These are phyloP conservation scores for Aphanoascus verrucosus DNA, from an alignment of 2,329 filamentous ascomycete genomes.

Conservation along the genomic window DNA sequence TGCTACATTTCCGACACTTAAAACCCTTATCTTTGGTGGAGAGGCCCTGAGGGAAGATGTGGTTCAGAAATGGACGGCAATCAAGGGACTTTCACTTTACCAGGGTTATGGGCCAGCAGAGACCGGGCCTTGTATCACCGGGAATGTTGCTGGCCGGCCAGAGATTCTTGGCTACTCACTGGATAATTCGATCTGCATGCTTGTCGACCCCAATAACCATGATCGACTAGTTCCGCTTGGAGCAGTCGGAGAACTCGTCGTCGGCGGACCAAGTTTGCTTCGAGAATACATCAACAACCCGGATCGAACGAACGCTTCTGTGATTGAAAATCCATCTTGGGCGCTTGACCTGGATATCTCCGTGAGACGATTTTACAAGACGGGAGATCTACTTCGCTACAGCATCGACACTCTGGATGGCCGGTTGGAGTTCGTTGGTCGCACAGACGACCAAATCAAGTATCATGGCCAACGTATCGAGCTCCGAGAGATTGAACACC, in stretches of 20 bases:
- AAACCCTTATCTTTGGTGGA: conserved; percentile 26
- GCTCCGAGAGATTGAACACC: conserved; percentile 34
- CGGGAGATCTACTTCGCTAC: conserved; percentile 10
- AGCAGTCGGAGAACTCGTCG: conserved; percentile 26
- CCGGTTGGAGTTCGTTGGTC: conserved; percentile 29
- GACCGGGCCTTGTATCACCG: neutral
- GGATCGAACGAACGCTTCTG: neutral
- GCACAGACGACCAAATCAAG: conserved; percentile 52
- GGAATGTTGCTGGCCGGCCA: neutral
- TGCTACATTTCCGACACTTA: conserved; percentile 29
- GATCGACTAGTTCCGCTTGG: conserved; percentile 28
- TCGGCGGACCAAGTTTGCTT: conserved; percentile 29
- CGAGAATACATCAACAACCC: neutral
- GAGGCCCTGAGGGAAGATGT: conserved; percentile 12
- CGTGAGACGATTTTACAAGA: neutral
- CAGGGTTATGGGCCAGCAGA: neutral
- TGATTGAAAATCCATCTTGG: neutral
- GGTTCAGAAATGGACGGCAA: neutral
- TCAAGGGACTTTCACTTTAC: neutral
- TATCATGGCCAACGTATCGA: conserved; percentile 50
- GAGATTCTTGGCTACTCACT: neutral
- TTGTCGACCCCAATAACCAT: neutral
- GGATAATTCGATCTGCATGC: neutral
- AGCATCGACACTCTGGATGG: neutral
- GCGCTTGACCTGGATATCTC: conserved; percentile 8